Conservation (phyloP, 2,329 filamentous ascomycete genomes). For the Cladosporium cucumerinum region DNA sequence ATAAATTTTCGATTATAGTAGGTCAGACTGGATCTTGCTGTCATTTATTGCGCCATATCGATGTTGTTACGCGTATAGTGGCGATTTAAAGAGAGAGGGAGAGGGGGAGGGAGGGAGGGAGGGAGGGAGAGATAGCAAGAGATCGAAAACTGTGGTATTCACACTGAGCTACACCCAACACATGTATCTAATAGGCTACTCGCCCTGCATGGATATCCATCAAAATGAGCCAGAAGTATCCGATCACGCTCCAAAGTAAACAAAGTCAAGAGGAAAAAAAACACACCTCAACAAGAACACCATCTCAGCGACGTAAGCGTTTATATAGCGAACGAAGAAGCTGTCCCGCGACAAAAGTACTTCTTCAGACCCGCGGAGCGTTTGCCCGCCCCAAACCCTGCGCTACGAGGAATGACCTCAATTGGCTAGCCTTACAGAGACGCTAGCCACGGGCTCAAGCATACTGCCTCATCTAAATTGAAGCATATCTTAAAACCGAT, state of each 20-base stretch:
- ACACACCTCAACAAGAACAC: not conserved
- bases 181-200: no score
- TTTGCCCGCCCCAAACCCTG: not conserved
- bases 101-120: no score
- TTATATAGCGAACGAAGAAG: not conserved
- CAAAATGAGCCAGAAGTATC: no score
- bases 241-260: not conserved
- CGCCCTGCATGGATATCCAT: no score
- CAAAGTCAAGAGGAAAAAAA: not conserved
- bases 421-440: not conserved
- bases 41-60: no score
- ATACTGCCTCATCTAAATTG: not conserved
- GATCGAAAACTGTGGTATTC: no score
- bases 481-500: slow-evolving; percentile 7
- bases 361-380: not conserved
- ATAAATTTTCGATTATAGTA: no score
- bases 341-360: not conserved
- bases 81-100: no score
- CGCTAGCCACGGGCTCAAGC: slow-evolving; percentile 1
- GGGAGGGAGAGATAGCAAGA: no score
- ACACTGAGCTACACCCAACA: no score
- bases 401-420: not conserved
- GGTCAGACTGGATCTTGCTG: no score
- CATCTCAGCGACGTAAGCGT: not conserved
- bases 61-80: no score